Base-by-base conservation (phyloP, 352 stramenopile genomes). In the Globisporangium solare region DNA sequence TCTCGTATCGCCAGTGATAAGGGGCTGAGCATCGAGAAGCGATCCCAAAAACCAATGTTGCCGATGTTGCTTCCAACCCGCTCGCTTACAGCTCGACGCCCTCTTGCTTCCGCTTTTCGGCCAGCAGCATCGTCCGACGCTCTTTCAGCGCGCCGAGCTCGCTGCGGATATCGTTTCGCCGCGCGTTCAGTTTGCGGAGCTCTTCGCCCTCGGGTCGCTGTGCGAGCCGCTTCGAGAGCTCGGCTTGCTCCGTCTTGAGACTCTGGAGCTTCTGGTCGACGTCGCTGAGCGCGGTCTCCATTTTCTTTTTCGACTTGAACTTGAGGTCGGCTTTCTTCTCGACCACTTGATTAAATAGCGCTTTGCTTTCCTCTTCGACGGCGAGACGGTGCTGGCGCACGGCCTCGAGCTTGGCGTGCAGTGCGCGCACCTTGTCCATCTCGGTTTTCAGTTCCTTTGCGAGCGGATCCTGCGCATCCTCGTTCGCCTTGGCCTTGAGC, bases 301-400 rank as follows among this genome's bases (percentile, higher is more conserved):
- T 76, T 78, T 92, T 92, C 59, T 90, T 88, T 70, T 94, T 94
- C 10, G 82, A 92, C 70, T 94, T 88, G 64, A 94, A 89, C 56
- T 92, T 91, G 51, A 94, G 60, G 60, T 94, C 85, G 42, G 85
- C 84, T 66, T 94, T 94, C 73, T 92, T 92, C 63, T 94, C 83
- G 32, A 94, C 85, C 46, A 94, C 85, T 70, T 89, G 76, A 59
- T 89, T 94, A 73, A 91, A 94, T 68, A 94, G 74, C 60, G 84
- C 79, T 67, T 94, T 94, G 74, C 85, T 92, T 60, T 94, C 85
- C 59, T 94, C 85, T 66, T 94, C 85, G 21, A 94, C 71, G 14
- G 86, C 85, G 15, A 94, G 71, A 60, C 85, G 85, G 61, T 94
- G 85, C 61, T 94, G 80, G 18, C 84, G 83, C 54, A 94, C 83